Evolutionary conservation across 257 asterid species (phyloP), one percentile per base, ranked within the genome.

Genomic region (Apocynum venetum): DNA sequence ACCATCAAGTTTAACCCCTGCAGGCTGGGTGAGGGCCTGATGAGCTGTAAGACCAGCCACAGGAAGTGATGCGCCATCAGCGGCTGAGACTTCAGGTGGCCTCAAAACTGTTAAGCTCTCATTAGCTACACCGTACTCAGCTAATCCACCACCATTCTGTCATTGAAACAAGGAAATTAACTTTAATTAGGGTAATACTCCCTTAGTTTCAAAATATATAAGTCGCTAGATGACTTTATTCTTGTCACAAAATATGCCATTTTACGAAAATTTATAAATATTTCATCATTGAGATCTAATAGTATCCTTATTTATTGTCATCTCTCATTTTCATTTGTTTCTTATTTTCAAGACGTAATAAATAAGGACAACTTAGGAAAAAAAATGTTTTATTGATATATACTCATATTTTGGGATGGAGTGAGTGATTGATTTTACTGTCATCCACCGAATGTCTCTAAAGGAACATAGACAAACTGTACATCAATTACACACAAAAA

Each of bases 91-190:
- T 84, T 83, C 80, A 0, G 86, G 67, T 0, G 93, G 96, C 81
- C 92, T 79, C 13, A 41, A 67, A 74, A 84, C 90, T 0, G 90
- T 91, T 77, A 85, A 44, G 60, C 55, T 82, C 77, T 83, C 91
- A 82, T 87, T 91, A 0, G 92, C 90, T 76, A 88, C 88, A 4
- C 76, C 89, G 53, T 86, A 91, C 71, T 91, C 94, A 0, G 97
- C 83, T 72, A 91, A 74, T 8, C 97, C 97, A 57, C 97, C 97
- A 4, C 91, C 91, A 47, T 51, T 61, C 91, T 89, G 87, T 73
- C 71, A 77, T 78, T 49, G 51, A 75, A 44, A 68, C 49, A 4
- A 20, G 43, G 44, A 12, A 71, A 46, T 71, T 31, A 71, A 35
- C 14, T 43, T 72, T 73, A 53, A 73, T 31, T 38, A 71, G n/a